These are phyloP conservation scores for Prunus yedoensis DNA, from an alignment of 331 rosid species.

Conservation along the genomic window DNA sequence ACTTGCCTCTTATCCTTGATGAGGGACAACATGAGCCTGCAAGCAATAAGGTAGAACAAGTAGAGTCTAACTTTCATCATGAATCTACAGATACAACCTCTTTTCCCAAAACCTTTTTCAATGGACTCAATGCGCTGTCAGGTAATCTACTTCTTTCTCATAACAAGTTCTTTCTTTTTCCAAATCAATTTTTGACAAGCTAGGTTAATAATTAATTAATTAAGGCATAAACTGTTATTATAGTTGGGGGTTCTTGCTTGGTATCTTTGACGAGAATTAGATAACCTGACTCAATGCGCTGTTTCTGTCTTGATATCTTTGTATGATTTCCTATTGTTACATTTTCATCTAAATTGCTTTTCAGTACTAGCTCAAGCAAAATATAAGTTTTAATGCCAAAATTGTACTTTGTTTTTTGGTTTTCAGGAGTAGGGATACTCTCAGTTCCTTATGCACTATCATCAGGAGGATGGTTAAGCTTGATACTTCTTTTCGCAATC, in stretches of 20 bases:
- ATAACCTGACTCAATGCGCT: too few species aligned
- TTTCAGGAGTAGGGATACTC: slow-evolving; percentile 80
- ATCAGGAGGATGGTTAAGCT: slow-evolving; percentile 82
- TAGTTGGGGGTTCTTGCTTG: background rate
- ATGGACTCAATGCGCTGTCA: slow-evolving; percentile 71
- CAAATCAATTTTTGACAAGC: too few species aligned
- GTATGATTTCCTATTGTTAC: background rate
- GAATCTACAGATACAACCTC: slow-evolving; percentile 21
- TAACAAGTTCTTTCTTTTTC: too few species aligned
- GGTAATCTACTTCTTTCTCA: slow-evolving; percentile 30
- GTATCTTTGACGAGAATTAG: too few species aligned
- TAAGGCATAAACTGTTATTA: background rate
- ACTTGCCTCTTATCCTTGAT: slow-evolving; percentile 43
- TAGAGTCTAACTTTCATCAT: slow-evolving; percentile 18
- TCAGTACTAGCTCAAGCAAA: background rate
- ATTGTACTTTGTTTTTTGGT: background rate
- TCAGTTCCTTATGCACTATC: slow-evolving; percentile 89
- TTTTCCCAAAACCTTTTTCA: slow-evolving; percentile 47
- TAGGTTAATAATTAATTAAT: too few species aligned
- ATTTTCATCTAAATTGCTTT: background rate
- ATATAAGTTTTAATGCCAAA: background rate
- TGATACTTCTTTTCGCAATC: slow-evolving; percentile 47
- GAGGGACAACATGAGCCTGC: slow-evolving; percentile 20
- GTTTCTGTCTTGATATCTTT: background rate
- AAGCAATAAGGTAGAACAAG: slow-evolving; percentile 33